A percentile compares a stretch with the other conserved stretches of the same genome.
Evolutionary conservation across 2,329 filamentous ascomycete genomes (phyloP).

Genomic region (Chaetomium globosum): DNA sequence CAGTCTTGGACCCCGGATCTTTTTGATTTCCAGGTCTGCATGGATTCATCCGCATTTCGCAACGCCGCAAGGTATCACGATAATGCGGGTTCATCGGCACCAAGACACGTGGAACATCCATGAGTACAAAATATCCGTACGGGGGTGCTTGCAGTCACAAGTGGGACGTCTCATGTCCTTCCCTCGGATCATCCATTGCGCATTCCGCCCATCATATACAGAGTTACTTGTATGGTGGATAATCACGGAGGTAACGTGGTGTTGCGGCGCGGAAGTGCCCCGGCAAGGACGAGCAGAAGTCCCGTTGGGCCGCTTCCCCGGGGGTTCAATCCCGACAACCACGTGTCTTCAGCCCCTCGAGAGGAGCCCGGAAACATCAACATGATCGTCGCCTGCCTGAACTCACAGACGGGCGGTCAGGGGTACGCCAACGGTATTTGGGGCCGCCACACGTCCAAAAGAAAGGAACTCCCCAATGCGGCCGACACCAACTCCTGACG

Average conservation of each 20-base stretch:
- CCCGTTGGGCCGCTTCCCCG: slow-evolving; percentile 4
- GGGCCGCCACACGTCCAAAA: neutral
- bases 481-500: neutral
- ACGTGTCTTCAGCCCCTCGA: slow-evolving; percentile 22
- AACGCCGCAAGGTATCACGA: neutral
- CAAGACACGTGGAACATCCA: slow-evolving; percentile 11
- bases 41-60: slow-evolving; percentile 11
- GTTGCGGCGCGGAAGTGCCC: slow-evolving; percentile 2
- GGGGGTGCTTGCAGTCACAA: neutral
- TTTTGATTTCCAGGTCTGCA: slow-evolving; percentile 13
- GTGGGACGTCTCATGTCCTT: slow-evolving; percentile 8
- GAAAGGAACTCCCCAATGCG: neutral
- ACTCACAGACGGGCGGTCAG: slow-evolving; percentile 15
- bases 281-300: neutral
- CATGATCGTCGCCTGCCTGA: slow-evolving; percentile 19
- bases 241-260: neutral
- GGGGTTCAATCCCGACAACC: slow-evolving; percentile 15
- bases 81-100: slow-evolving; percentile 6
- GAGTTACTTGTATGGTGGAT: too few relatives aligned
- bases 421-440: neutral
- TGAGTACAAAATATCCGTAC: neutral
- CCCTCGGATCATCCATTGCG: neutral
- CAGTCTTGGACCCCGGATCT: neutral
- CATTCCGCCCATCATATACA: neutral
- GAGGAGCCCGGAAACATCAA: slow-evolving; percentile 15